Conservation (phyloP, 805 yeast genomes). For the Cyberlindnera suaveolens region DNA sequence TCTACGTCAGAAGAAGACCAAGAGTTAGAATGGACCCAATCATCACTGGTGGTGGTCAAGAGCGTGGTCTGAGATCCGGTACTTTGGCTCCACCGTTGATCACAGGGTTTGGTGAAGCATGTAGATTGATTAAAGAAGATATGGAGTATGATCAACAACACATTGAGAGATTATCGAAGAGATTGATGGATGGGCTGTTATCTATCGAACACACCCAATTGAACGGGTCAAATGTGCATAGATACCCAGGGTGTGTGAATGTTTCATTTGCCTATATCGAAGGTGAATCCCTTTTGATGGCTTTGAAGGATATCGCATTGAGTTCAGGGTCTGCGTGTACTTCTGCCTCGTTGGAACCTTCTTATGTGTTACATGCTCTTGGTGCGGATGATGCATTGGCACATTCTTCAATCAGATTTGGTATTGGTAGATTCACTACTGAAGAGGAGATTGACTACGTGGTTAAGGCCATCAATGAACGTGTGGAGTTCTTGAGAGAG, state of each 20-base stretch:
- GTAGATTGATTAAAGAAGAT: slow-evolving; percentile 73
- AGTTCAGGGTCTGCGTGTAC: slow-evolving; percentile 98
- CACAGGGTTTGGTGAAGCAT: slow-evolving; percentile 96
- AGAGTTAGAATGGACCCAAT: slow-evolving; percentile 94
- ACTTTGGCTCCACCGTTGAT: slow-evolving; percentile 96
- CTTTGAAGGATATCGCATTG: slow-evolving; percentile 91
- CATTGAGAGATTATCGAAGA: slow-evolving; percentile 64
- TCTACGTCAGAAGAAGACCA: slow-evolving; percentile 94
- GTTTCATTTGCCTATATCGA: slow-evolving; percentile 96
- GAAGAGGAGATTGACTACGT: slow-evolving; percentile 95
- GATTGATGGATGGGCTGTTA: slow-evolving; percentile 65
- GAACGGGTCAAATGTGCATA: slow-evolving; percentile 72
- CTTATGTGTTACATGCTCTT: slow-evolving; percentile 91
- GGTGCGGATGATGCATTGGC: slow-evolving; percentile 99
- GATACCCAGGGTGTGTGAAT: slow-evolving; percentile 93
- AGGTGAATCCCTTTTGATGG: slow-evolving; percentile 97
- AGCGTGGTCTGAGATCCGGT: slow-evolving; percentile 95
- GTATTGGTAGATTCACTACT: slow-evolving; percentile 95
- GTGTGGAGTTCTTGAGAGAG: slow-evolving; percentile 88
- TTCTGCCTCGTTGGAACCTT: slow-evolving; percentile 96
- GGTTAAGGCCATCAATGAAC: slow-evolving; percentile 75
- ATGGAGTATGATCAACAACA: slow-evolving; percentile 67
- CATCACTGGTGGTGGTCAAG: slow-evolving; percentile 98
- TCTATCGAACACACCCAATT: slow-evolving; percentile 82
- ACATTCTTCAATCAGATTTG: slow-evolving; percentile 96